Percentiles rank a stretch among this genome's conserved stretches.
Evolutionary conservation across 495 filamentous ascomycete genomes (phyloP).

Genomic region (Annulohypoxylon stygium): DNA sequence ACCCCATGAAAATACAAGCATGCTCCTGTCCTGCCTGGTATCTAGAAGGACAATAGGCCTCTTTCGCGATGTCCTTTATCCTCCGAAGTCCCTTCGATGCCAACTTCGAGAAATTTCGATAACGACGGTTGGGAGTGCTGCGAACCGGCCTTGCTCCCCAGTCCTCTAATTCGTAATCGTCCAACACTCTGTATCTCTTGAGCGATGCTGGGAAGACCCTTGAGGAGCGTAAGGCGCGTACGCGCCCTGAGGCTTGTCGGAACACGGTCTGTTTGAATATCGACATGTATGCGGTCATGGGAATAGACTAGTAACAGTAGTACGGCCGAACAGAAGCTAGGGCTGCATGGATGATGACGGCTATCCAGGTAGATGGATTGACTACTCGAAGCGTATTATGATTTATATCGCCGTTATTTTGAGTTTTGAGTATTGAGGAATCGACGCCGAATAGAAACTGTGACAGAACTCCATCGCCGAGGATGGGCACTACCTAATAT

Average conservation of each 20-base stretch:
- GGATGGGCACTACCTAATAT: neutral
- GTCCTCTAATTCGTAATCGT: conserved; percentile 29
- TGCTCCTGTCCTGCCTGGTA: conserved; percentile 7
- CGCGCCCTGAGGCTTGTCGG: conserved; percentile 17
- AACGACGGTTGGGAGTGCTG: neutral
- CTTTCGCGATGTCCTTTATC: neutral
- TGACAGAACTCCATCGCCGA: neutral
- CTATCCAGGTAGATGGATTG: neutral
- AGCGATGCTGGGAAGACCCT: conserved; percentile 4
- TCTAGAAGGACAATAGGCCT: neutral
- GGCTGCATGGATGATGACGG: neutral
- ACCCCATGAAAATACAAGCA: conserved; percentile 15
- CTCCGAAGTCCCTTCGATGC: conserved; percentile 13
- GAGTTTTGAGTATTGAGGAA: neutral
- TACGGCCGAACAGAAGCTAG: conserved; percentile 1
- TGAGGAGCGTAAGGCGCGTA: conserved; percentile 14
- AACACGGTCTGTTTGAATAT: conserved; percentile 10
- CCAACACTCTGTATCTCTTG: conserved; percentile 10
- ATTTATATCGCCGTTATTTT: neutral
- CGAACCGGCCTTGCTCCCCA: neutral
- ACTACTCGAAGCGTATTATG: neutral
- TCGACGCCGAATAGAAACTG: neutral
- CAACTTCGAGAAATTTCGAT: neutral
- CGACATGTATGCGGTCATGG: conserved; percentile 16
- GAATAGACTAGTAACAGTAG: neutral